Evolutionary conservation across 75 land plant species (phyloP), one percentile per base, ranked within the genome.

Genomic region (Cryptomeria japonica): DNA sequence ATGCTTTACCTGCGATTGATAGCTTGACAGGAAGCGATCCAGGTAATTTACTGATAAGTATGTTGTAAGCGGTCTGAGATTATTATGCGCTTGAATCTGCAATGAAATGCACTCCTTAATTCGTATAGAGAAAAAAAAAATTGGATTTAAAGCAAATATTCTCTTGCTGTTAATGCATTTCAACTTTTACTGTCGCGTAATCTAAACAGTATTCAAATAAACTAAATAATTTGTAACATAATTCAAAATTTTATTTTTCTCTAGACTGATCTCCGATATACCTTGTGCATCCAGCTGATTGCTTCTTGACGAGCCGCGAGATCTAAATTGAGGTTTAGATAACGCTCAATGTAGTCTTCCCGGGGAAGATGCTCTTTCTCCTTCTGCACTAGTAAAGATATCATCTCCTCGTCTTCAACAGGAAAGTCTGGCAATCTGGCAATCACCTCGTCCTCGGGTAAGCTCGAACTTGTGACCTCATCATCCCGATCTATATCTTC

Each of bases 231-330:
- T 22, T 16, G 16, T 18, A 56, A 56, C 61, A 3, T 18, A 4
- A 56, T 16, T 56, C 19, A 56, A 56, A 4, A 56, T 0, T 56
- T 18, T 56, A 16, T 0, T 56, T 15, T 56, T 56, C 61, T 56
- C 61, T 2, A 34, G 3, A 19, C 13, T 41, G 39, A 13, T 46
- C 15, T 10, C 39, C n/a, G 84, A 83, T 85, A 22, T 83, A 97
- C 98, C 96, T 94, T 96, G 73, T 46, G 86, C 84, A 97, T 94
- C 98, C 96, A 97, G 84, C 90, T 92, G 75, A 96, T 83, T 78
- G 95, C 93, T 31, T 93, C 94, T 53, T 85, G 64, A 84, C 25
- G 86, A 84, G 1, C 88, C 83, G 89, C 87, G 47, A 92, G 58
- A 53, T 94, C 93, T 86, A 96, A 86, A 76, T 84, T 88, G 82